These are phyloP conservation scores for Sarocladium brachiariae DNA, from an alignment of 2,329 filamentous ascomycete species.

Conservation along the genomic window DNA sequence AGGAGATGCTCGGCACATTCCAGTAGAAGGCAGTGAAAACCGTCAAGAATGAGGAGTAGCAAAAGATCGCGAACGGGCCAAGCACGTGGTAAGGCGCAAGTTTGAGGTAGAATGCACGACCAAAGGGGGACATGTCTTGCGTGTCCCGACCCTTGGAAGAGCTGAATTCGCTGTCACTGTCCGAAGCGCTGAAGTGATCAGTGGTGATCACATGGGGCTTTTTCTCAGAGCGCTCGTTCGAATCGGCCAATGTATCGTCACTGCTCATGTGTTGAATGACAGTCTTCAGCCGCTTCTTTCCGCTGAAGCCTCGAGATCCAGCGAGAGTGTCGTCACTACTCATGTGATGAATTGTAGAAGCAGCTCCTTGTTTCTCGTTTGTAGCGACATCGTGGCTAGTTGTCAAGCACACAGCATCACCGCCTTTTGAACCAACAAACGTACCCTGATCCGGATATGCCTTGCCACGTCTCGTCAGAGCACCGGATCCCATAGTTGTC, in stretches of 20 bases:
- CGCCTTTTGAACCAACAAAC: constrained; percentile 45
- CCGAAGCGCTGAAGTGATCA: constrained; percentile 12
- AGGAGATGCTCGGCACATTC: constrained; percentile 40
- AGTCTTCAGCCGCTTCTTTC: constrained; percentile 10
- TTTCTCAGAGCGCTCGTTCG: constrained; percentile 8
- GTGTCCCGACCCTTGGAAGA: background rate
- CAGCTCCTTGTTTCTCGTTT: constrained; percentile 8
- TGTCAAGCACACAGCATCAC: constrained; percentile 39
- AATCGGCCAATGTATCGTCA: constrained; percentile 19
- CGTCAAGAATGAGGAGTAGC: constrained; percentile 40
- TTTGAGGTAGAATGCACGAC: constrained; percentile 47
- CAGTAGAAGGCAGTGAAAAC: constrained; percentile 43
- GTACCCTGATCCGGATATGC: constrained; percentile 37
- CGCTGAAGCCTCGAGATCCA: constrained; percentile 8
- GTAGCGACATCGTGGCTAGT: constrained; percentile 12
- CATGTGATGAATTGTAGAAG: constrained; percentile 13
- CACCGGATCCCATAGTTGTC: constrained; percentile 47
- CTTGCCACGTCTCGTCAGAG: constrained; percentile 38
- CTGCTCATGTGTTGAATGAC: constrained; percentile 19
- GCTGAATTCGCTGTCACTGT: constrained; percentile 15
- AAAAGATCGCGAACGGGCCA: constrained; percentile 38
- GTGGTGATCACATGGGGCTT: constrained; percentile 6
- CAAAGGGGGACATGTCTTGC: constrained; percentile 37
- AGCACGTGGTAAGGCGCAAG: constrained; percentile 44
- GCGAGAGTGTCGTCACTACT: constrained; percentile 18